These are phyloP conservation scores for Arxiozyma slooffiae DNA, from an alignment of 1,139 yeast species.

Conservation along the genomic window DNA sequence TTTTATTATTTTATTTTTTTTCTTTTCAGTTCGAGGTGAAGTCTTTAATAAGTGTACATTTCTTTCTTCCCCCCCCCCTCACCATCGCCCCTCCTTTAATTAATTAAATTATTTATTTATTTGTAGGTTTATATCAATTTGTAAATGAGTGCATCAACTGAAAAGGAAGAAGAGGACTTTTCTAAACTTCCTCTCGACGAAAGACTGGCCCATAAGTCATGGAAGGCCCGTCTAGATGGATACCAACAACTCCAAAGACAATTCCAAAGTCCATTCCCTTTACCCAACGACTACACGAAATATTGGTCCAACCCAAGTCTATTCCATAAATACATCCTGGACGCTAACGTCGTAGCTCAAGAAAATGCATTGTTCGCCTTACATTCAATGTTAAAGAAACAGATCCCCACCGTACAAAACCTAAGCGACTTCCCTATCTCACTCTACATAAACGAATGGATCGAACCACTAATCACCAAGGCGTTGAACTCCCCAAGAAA, in stretches of 20 bases:
- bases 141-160: conserved; percentile 1
- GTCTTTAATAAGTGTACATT: no score
- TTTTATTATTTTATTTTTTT: no score
- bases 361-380: conserved; percentile 60
- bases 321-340: conserved; percentile 53
- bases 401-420: conserved; percentile 3
- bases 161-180: conserved; percentile 55
- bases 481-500: conserved; percentile 70
- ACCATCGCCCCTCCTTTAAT: no score
- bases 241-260: conserved; percentile 55
- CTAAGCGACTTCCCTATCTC: not conserved
- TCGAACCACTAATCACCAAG: conserved; percentile 55
- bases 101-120: no score
- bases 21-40: no score
- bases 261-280: conserved; percentile 47
- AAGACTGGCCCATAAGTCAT: conserved; percentile 57
- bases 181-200: conserved; percentile 56
- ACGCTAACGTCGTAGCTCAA: conserved; percentile 88
- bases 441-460: conserved; percentile 36
- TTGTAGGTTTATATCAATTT: not conserved
- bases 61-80: no score
- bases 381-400: conserved; percentile 7
- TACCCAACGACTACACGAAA: conserved; percentile 45
- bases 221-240: conserved; percentile 83
- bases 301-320: conserved; percentile 44